Evolutionary conservation across 192 early-diverging fungal genomes (phyloP).

Genomic region (Martensiomyces pterosporus): DNA sequence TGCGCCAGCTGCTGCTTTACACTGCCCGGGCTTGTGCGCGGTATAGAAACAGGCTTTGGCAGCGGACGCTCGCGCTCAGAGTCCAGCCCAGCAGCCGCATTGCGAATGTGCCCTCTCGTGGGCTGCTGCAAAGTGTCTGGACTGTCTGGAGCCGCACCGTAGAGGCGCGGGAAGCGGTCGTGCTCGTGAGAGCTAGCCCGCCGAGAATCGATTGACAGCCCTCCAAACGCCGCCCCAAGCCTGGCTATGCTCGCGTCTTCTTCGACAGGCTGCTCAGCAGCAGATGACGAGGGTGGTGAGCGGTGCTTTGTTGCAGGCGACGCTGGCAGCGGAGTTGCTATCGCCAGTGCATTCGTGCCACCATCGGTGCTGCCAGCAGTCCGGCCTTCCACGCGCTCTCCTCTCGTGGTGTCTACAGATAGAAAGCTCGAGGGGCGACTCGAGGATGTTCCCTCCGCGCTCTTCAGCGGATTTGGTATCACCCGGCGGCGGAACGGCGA

Average conservation of each 20-base stretch:
- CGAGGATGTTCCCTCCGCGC: slow-evolving; percentile 6
- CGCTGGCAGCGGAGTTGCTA: no score
- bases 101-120: slow-evolving; percentile 16
- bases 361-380: background rate
- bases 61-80: slow-evolving; percentile 15
- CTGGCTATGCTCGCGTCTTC: no score
- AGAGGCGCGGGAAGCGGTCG: no score
- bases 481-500: slow-evolving; percentile 30
- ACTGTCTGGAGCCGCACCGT: no score
- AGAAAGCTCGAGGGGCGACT: slow-evolving; percentile 12
- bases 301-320: no score
- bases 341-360: background rate
- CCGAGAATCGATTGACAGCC: slow-evolving; percentile 16
- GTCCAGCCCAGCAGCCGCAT: slow-evolving; percentile 23
- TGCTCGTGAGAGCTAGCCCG: no score
- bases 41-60: slow-evolving; percentile 23
- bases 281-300: no score
- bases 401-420: background rate
- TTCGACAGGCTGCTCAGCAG: no score
- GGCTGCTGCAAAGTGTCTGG: no score
- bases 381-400: no score
- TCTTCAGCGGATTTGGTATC: slow-evolving; percentile 32
- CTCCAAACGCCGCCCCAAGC: slow-evolving; percentile 19
- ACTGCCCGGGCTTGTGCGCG: slow-evolving; percentile 1
- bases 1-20: background rate